Evolutionary conservation across 2,329 filamentous ascomycete genomes (phyloP), one percentile per base, ranked within the genome.

Genomic region (Arthroderma uncinatum): DNA sequence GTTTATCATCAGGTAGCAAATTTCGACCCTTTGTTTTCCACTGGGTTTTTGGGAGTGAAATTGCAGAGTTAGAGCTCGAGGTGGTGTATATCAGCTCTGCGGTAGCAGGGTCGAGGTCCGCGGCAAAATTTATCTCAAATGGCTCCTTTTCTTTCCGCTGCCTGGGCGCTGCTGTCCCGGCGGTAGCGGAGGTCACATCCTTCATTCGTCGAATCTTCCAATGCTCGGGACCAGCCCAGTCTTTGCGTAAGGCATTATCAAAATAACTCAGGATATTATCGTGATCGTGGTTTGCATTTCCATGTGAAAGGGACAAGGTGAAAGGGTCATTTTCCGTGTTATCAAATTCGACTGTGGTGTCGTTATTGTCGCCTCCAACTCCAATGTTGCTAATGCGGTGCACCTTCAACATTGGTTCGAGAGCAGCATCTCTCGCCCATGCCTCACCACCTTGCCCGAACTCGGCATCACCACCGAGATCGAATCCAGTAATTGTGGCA

Each of bases 221-320:
- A 72, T 98, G 93, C 70, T 97, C 93, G n/a, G 93, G 92, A 53
- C 90, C 94, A 4, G 87, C 86, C 92, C 93, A 98, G 67, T 96
- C 96, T 79, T 95, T 97, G 69, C 93, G 89, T 44, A 97, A 75
- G 1, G 92, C 91, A 67, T 95, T 89, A 70, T 98, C 93, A 68
- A 98, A 98, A 74, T 97, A 98, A 67, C 88, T 87, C n/a, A 98
- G 79, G 58, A 98, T 95, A 65, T 95, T 92, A 64, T 97, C 89
- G 68, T 96, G 90, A 69, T 86, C 77, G 44, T 73, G 74, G 59
- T 89, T 88, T 54, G 79, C 78, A 56, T 83, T 82, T 54, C 81
- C 79, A 64, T 86, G 86, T 40, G 82, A 82, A 75, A 95, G 83
- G n/a, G 87, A 87, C 12, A 96, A 81, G 23, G 85, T 79, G 67